phyloP scores from a whole-genome alignment of 1,284 basidiomycete species.

The Tilletia walkeri region DNA sequence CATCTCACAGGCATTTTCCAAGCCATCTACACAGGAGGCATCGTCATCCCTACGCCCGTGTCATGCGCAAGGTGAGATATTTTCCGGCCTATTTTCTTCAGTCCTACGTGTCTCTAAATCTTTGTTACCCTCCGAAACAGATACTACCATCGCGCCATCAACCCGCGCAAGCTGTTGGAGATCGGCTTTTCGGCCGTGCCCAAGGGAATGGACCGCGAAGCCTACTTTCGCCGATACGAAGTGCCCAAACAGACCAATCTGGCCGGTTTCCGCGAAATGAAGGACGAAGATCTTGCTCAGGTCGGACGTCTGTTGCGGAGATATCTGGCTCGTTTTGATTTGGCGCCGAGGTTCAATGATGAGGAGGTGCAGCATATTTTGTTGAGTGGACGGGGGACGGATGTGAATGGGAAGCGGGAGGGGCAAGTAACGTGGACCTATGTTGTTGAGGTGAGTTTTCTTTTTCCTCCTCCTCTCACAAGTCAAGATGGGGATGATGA shows the following conservation, averaged over 20 bases:
- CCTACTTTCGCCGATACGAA: slow-evolving; percentile 37
- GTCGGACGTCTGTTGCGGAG: slow-evolving; percentile 73
- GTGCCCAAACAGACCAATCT: slow-evolving; percentile 31
- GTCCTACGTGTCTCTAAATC: no score
- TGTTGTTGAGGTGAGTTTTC: slow-evolving; percentile 76
- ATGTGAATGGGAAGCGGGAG: slow-evolving; percentile 59
- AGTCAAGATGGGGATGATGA: no score
- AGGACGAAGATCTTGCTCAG: slow-evolving; percentile 70
- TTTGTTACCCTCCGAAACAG: slow-evolving; percentile 56
- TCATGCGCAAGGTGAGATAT: slow-evolving; percentile 66
- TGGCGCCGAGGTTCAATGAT: slow-evolving; percentile 73
- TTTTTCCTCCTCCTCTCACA: no score
- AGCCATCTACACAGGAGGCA: slow-evolving; percentile 82
- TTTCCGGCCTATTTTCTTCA: slow-evolving; percentile 23
- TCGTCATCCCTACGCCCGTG: slow-evolving; percentile 50
- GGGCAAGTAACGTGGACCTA: slow-evolving; percentile 92
- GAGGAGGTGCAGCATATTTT: slow-evolving; percentile 87
- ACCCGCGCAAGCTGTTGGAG: slow-evolving; percentile 87
- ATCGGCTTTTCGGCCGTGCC: slow-evolving; percentile 75
- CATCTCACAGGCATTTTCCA: slow-evolving; percentile 90
- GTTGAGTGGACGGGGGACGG: slow-evolving; percentile 73
- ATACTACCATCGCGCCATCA: slow-evolving; percentile 90
- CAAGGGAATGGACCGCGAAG: slow-evolving; percentile 41
- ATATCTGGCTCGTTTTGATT: slow-evolving; percentile 83
- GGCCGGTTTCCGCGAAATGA: slow-evolving; percentile 77